phyloP scores from a whole-genome alignment of 495 filamentous ascomycete species.

The Schizothecium vesticola region DNA sequence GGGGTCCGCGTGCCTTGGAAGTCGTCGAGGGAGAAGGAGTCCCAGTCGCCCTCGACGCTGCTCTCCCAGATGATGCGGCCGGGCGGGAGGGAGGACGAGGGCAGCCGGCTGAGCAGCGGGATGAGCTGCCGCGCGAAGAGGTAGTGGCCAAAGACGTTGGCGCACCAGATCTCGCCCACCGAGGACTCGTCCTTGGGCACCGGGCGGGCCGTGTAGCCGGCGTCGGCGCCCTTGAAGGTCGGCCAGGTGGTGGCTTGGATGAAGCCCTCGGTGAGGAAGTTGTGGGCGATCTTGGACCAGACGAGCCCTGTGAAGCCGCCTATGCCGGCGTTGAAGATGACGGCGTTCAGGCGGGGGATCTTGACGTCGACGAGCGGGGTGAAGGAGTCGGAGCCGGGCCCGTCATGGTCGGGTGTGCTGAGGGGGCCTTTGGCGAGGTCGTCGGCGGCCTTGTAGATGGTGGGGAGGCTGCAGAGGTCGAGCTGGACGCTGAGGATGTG shows the following conservation, averaged over 20 bases:
- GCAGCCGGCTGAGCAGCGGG: constrained; percentile 58
- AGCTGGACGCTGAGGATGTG: constrained; percentile 52
- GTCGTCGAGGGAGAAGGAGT: constrained; percentile 58
- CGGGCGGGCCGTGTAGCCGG: constrained; percentile 51
- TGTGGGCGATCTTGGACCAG: constrained; percentile 59
- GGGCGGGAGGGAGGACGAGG: constrained; percentile 28
- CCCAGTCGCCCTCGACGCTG: constrained; percentile 61
- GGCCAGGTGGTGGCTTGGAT: constrained; percentile 72
- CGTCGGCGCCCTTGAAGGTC: constrained; percentile 58
- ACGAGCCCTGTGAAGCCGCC: constrained; percentile 80
- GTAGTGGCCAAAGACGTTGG: constrained; percentile 95
- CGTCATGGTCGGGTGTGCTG: constrained; percentile 30
- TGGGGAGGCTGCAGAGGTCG: constrained; percentile 50
- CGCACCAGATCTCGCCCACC: constrained; percentile 77
- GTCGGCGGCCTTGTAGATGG: constrained; percentile 42
- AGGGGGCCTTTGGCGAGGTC: constrained; percentile 47
- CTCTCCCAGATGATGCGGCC: constrained; percentile 78
- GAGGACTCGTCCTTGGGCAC: constrained; percentile 14
- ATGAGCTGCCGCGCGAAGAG: constrained; percentile 74
- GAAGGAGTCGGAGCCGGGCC: constrained; percentile 22
- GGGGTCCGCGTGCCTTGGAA: constrained; percentile 63
- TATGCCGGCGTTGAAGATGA: constrained; percentile 83
- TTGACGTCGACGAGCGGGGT: constrained; percentile 39
- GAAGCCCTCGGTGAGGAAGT: constrained; percentile 55
- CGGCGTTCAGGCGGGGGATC: constrained; percentile 68